phyloP scores from a whole-genome alignment of 345 rosid genomes.

The Heritiera fomes region DNA sequence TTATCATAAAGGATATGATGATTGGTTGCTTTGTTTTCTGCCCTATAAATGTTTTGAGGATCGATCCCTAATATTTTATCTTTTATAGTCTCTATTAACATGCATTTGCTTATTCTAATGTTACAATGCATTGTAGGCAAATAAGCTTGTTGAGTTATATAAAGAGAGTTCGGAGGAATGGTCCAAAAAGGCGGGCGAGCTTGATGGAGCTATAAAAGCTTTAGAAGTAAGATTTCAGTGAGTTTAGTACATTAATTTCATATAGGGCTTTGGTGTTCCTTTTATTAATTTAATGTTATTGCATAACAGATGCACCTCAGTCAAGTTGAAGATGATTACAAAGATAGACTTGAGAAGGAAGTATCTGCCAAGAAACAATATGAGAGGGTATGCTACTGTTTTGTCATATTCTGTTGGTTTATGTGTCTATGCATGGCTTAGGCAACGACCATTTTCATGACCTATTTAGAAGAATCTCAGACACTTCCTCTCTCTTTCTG shows the following conservation, averaged over 20 bases:
- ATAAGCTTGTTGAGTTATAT: slow-evolving; percentile 84
- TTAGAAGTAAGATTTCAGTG: slow-evolving; percentile 59
- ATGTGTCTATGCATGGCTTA: background rate
- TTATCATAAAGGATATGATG: background rate
- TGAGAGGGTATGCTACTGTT: slow-evolving; percentile 61
- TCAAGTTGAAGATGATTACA: slow-evolving; percentile 75
- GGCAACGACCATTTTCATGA: background rate
- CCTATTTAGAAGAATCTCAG: background rate
- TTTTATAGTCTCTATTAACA: background rate
- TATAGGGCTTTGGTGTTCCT: slow-evolving; percentile 15
- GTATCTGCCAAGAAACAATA: slow-evolving; percentile 52
- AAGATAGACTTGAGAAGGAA: slow-evolving; percentile 81
- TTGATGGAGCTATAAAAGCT: slow-evolving; percentile 95
- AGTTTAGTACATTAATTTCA: slow-evolving; percentile 8
- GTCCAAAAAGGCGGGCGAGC: slow-evolving; percentile 93
- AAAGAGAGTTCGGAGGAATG: slow-evolving; percentile 95
- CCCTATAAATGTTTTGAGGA: background rate
- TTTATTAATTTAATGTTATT: slow-evolving; percentile 23
- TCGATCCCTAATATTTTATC: background rate
- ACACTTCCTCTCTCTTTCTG: background rate
- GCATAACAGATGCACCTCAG: slow-evolving; percentile 55
- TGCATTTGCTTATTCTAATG: slow-evolving; percentile 19
- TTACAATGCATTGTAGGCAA: slow-evolving; percentile 47
- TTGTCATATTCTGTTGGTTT: background rate
- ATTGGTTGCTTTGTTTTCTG: background rate